Evolutionary conservation across 1,139 yeast genomes (phyloP).

Genomic region (Nakaseomyces delphensis): DNA sequence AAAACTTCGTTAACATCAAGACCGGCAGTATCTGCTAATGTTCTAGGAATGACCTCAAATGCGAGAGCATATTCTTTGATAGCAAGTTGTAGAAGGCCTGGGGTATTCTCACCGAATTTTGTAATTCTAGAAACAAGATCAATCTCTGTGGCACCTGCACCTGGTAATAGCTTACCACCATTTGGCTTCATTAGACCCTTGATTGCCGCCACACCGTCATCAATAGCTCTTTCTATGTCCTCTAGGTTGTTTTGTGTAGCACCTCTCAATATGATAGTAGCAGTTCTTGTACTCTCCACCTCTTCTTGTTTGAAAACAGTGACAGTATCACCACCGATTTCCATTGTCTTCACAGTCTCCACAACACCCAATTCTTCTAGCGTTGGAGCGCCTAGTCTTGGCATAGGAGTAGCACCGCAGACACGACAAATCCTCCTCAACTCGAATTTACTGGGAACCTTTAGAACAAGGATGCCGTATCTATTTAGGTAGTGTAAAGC

Average conservation of each 20-base stretch:
- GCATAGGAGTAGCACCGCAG: conserved; percentile 94
- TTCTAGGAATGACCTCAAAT: conserved; percentile 87
- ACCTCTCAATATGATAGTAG: conserved; percentile 89
- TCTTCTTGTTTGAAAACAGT: conserved; percentile 82
- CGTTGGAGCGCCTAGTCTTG: conserved; percentile 91
- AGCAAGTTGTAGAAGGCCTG: conserved; percentile 87
- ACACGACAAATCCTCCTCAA: conserved; percentile 89
- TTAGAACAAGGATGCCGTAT: conserved; percentile 72
- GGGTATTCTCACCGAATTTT: conserved; percentile 83
- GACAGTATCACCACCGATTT: conserved; percentile 96
- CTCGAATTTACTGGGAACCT: conserved; percentile 90
- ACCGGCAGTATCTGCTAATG: conserved; percentile 91
- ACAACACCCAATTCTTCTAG: conserved; percentile 89
- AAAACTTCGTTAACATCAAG: conserved; percentile 80
- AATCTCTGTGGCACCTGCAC: conserved; percentile 96
- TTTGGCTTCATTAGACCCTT: conserved; percentile 79
- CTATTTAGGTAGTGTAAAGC: conserved; percentile 90
- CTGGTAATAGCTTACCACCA: conserved; percentile 65
- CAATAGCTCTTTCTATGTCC: conserved; percentile 93
- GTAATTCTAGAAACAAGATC: conserved; percentile 76
- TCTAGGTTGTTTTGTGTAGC: conserved; percentile 94
- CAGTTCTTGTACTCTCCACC: conserved; percentile 57
- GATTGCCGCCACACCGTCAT: conserved; percentile 89
- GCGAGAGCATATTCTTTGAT: conserved; percentile 92
- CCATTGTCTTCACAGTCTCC: conserved; percentile 82